phyloP scores from a whole-genome alignment of 805 yeast genomes.

The Cephaloascus fragrans region DNA sequence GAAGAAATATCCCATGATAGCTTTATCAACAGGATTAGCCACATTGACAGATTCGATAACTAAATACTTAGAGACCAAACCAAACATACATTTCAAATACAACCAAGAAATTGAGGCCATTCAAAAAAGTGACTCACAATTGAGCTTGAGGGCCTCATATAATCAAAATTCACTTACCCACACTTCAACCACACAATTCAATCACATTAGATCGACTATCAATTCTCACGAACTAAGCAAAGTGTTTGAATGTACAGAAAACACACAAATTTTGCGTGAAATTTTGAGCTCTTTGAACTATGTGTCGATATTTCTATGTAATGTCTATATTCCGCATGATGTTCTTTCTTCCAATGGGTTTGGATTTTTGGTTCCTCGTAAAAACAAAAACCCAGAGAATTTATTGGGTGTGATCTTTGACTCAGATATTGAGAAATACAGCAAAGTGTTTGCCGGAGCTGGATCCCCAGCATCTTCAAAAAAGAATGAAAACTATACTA shows the following conservation, averaged over 20 bases:
- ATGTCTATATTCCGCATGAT: conserved; percentile 41
- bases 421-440: conserved; percentile 64
- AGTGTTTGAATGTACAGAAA: conserved; percentile 11
- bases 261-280: conserved; percentile 4
- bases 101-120: conserved; percentile 13
- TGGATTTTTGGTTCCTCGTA: conserved; percentile 76
- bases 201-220: conserved; percentile 54
- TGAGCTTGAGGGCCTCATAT: conserved; percentile 7
- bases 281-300: conserved; percentile 19
- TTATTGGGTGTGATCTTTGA: conserved; percentile 86
- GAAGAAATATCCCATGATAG: conserved; percentile 52
- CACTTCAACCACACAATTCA: too few species aligned
- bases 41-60: conserved; percentile 36
- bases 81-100: conserved; percentile 31
- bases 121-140: conserved; percentile 7
- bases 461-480: conserved; percentile 1
- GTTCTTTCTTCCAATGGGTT: conserved; percentile 50
- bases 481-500: conserved; percentile 36
- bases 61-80: conserved; percentile 19
- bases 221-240: conserved; percentile 30
- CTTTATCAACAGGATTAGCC: conserved; percentile 47
- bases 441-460: conserved; percentile 4
- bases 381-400: conserved; percentile 37
- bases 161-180: too few species aligned
- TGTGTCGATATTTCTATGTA: conserved; percentile 52